Base-by-base conservation (phyloP, 1,139 yeast species). In the Williopsis jadinii region DNA sequence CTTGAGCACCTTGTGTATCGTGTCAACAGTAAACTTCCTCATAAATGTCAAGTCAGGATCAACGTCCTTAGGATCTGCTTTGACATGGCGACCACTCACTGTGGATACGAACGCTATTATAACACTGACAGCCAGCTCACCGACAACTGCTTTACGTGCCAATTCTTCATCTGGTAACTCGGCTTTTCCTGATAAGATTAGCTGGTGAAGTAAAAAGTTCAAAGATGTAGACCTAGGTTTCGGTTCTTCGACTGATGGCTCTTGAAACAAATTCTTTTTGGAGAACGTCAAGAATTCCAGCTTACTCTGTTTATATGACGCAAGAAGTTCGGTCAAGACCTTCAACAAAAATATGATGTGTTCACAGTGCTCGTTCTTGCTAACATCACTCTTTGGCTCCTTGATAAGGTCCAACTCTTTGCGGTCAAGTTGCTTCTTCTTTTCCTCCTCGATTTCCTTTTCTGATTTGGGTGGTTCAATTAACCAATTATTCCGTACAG, bases 251-350 rank as follows among this genome's bases (percentile, higher is more conserved):
- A 71, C 53, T 47, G 62, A 45, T 14, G 56, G 55, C 11, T 50
- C 36, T 15, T 62, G 49, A 14, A 65, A 58, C 19, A 53, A 55
- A 38, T 66, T 61, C 60, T 78, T 78, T 56, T 80, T 82, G 3
- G 92, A 79, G 53, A 75, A 88, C 0, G 90, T 80, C 43, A 90
- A 66, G 54, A 90, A 84, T 53, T 87, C 96, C 41, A 84, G 70
- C 58, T 90, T 90, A 45, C 92, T 78, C 47, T 78, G 80, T 50
- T 82, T 83, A 60, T 88, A 90, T 1, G 95, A 84, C 2, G 82
- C 77, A 14, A 88, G 61, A 12, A 88, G 64, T 52, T 90, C 97
- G 1, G 82, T 71, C 32, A 88, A 61, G 0, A 77, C 64, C 53
- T 81, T 86, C 34, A 90, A 63, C 34, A 90, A 62, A 56, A 81